Percentiles rank a stretch among this genome's conserved stretches.
Evolutionary conservation across 2,329 filamentous ascomycete genomes (phyloP).

Genomic region (Fusarium verrucosum): DNA sequence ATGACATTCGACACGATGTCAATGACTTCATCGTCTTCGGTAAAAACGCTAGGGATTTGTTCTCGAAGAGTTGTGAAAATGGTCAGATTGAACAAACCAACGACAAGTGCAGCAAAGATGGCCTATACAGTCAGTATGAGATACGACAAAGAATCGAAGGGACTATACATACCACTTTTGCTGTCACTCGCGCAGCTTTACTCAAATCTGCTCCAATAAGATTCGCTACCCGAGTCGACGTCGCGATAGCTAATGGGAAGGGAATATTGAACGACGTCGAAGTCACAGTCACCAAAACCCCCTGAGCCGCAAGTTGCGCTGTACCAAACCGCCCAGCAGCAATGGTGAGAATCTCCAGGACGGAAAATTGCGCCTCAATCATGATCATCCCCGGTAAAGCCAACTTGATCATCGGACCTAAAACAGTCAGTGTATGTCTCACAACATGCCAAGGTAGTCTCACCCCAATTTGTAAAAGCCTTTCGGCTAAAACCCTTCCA

Average conservation of each 20-base stretch:
- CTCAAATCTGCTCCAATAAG: slow-evolving; percentile 85
- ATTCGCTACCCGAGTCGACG: slow-evolving; percentile 86
- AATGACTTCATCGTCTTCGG: slow-evolving; percentile 72
- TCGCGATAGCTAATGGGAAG: slow-evolving; percentile 88
- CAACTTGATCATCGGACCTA: slow-evolving; percentile 77
- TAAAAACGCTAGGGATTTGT: slow-evolving; percentile 78
- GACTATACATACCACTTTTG: slow-evolving; percentile 67
- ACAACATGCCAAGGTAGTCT: not conserved
- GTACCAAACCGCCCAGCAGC: slow-evolving; percentile 79
- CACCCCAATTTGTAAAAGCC: slow-evolving; percentile 74
- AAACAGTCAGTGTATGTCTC: not conserved
- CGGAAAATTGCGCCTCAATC: slow-evolving; percentile 89
- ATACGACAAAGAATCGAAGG: fast-evolving
- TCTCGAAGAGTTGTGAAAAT: slow-evolving; percentile 72
- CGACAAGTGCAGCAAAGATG: slow-evolving; percentile 68
- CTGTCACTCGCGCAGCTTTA: slow-evolving; percentile 78
- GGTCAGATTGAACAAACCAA: slow-evolving; percentile 79
- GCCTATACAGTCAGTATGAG: slow-evolving; percentile 47
- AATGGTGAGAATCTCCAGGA: slow-evolving; percentile 87
- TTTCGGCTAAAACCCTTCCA: slow-evolving; percentile 79
- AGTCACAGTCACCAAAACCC: slow-evolving; percentile 78
- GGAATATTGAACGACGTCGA: slow-evolving; percentile 87
- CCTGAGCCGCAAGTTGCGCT: slow-evolving; percentile 83
- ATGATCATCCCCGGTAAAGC: slow-evolving; percentile 88
- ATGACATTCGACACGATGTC: slow-evolving; percentile 71